Base-by-base conservation (phyloP, 1,284 basidiomycete genomes). In the Ganoderma meredithae region DNA sequence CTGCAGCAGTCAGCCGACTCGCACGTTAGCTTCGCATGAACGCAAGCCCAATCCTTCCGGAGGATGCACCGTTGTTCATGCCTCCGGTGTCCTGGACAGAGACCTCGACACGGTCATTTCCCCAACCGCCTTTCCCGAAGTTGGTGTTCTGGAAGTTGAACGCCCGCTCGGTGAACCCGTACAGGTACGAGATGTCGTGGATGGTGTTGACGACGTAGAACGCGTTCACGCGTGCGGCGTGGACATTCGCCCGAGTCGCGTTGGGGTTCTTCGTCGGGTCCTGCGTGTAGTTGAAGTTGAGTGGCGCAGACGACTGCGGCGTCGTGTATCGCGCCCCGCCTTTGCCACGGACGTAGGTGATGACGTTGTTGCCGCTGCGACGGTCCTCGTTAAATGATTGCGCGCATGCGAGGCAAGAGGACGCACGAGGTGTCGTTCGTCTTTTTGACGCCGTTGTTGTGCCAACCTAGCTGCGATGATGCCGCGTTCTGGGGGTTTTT, bases 121-220 rank as follows among this genome's bases (percentile, higher is more conserved):
- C 80, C 3, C 56, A 15, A 6, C 83, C 83, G 10, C 83, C 83
- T 40, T 81, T 80, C 12, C 79, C 79, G 64, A 82, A 81, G 73
- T 85, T 85, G 73, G 81, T 79, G 63, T 76, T 79, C 76, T 85
- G 84, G 80, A 84, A 86, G 76, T 83, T 84, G 76, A 80, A 84
- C 9, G 80, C 79, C 12, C 74, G 76, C 76, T 82, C 76, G 49
- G 76, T 80, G 74, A 80, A 80, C 9, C 77, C 76, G 61, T 77
- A 78, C 70, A 77, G 77, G 75, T 87, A 88, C 52, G 80, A 77
- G 49, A 85, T 77, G 73, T 87, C 86, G 72, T 88, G 86, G 31
- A 86, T 72, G n/a, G 78, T 77, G 76, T 88, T 88, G 66, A 82
- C 79, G 56, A 85, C 66, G 73, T 87, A 88, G 76, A 88, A 88